phyloP scores from a whole-genome alignment of 805 yeast genomes.

The Candida insectalens region DNA sequence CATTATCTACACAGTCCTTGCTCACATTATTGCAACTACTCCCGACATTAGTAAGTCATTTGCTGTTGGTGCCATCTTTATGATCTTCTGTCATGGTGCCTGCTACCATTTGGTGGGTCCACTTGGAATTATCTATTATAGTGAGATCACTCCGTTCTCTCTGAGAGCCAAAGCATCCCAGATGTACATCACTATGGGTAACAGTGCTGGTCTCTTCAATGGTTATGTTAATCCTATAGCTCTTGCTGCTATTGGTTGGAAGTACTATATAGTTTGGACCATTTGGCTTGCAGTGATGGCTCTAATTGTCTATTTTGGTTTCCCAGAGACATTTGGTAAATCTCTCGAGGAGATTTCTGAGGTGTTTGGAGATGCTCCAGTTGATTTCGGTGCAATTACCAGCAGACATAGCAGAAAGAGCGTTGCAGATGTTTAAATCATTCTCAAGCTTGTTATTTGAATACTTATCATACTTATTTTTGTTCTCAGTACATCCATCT shows the following conservation, averaged over 20 bases:
- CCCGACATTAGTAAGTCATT: conserved; percentile 7
- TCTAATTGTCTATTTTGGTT: conserved; percentile 28
- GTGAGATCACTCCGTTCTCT: conserved; percentile 45
- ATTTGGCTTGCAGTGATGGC: conserved; percentile 21
- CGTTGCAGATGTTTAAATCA: too few relatives aligned
- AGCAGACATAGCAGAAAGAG: too few relatives aligned
- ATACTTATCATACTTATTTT: too few relatives aligned
- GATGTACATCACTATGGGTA: conserved; percentile 27
- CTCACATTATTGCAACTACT: conserved; percentile 25
- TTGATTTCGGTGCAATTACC: too few relatives aligned
- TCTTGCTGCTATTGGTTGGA: conserved; percentile 27
- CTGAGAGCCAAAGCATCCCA: conserved; percentile 35
- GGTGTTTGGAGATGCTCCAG: conserved; percentile 1
- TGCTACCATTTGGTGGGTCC: conserved; percentile 23
- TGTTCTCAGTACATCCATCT: conserved; percentile 43
- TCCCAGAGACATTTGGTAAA: conserved; percentile 37
- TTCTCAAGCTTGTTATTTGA: too few relatives aligned
- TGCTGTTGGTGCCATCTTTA: conserved; percentile 12
- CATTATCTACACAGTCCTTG: conserved; percentile 34
- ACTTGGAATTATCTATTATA: conserved; percentile 28
- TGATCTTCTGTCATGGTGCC: conserved; percentile 28
- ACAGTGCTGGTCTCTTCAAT: conserved; percentile 28
- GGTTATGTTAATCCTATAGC: conserved; percentile 24
- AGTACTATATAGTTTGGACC: conserved; percentile 30
- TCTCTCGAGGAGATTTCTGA: conserved; percentile 28